These are phyloP conservation scores for Acorus calamus DNA, from an alignment of 106 monocot genomes.

Conservation along the genomic window DNA sequence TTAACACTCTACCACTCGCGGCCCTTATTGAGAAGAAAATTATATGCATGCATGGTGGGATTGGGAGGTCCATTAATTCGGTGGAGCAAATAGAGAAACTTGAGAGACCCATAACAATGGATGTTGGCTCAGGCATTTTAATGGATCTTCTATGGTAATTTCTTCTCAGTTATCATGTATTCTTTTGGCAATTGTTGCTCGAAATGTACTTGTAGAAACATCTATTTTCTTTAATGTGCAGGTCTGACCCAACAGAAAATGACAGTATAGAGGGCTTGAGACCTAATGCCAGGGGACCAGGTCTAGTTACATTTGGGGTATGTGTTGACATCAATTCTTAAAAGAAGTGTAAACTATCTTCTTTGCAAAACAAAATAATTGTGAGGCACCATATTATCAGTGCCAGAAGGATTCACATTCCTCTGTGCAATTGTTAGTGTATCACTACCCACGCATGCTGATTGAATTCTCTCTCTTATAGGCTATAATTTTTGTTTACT, in stretches of 20 bases:
- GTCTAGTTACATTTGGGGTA: conserved; percentile 99
- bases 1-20: conserved; percentile 86
- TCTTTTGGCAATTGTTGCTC: background rate
- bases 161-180: background rate
- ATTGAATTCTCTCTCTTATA: too few species aligned
- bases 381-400: too few species aligned
- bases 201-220: background rate
- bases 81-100: conserved; percentile 97
- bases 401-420: too few species aligned
- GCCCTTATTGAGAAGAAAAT: conserved; percentile 97
- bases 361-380: too few species aligned
- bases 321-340: background rate
- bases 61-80: conserved; percentile 90
- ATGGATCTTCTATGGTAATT: conserved; percentile 95
- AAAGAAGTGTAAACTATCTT: too few species aligned
- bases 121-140: conserved; percentile 85
- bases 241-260: conserved; percentile 99
- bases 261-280: conserved; percentile 93
- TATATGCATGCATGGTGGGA: conserved; percentile 99
- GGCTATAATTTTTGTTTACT: too few species aligned
- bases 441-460: too few species aligned
- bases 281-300: conserved; percentile 99
- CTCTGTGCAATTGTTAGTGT: too few species aligned
- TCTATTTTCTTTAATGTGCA: conserved; percentile 22
- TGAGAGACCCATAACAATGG: conserved; percentile 98